Conservation (phyloP, 2,329 filamentous ascomycete species). For the Botrytis deweyae region DNA sequence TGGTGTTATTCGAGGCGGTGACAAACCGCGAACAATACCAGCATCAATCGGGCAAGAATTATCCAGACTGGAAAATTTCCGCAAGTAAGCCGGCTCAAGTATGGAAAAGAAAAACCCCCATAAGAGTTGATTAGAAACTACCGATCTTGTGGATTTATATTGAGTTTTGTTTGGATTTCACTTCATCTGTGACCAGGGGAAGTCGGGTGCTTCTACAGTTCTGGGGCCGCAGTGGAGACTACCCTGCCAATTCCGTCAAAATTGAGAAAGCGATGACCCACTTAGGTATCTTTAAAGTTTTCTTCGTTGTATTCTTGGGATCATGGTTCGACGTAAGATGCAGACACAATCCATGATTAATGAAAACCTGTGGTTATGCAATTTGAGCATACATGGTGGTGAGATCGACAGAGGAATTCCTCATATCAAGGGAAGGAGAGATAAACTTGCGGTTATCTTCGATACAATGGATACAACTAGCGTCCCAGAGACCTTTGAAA, state of each 20-base stretch:
- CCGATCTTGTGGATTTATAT: not conserved
- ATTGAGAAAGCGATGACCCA: not conserved
- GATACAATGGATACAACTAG: not conserved
- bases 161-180: not conserved
- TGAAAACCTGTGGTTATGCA: not conserved
- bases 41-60: not conserved
- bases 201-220: not conserved
- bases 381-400: not conserved
- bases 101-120: not conserved
- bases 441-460: not conserved
- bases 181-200: not conserved
- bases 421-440: not conserved
- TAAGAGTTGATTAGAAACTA: not conserved
- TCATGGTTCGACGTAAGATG: not conserved
- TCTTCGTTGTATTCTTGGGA: not conserved
- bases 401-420: not conserved
- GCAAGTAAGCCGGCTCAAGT: not conserved
- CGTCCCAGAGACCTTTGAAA: not conserved
- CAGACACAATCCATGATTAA: not conserved
- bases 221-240: not conserved
- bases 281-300: not conserved
- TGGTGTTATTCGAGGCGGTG: not conserved
- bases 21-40: not conserved
- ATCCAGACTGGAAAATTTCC: not conserved
- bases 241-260: not conserved